Evolutionary conservation across 2,329 filamentous ascomycete species (phyloP).

Genomic region (Dactylella cylindrospora): DNA sequence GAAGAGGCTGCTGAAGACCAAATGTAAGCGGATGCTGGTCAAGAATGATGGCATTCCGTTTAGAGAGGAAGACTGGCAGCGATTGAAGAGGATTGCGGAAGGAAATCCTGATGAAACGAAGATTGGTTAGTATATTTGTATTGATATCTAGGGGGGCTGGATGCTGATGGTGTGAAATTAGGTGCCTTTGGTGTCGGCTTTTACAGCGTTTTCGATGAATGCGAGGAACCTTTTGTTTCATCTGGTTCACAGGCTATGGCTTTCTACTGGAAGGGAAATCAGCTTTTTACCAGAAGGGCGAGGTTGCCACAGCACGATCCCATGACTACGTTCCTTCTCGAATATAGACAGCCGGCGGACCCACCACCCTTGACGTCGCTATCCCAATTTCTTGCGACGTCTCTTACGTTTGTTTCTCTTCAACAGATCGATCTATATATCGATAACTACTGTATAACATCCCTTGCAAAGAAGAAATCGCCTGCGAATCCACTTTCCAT

Average conservation of each 20-base stretch:
- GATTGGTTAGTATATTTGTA: conserved; percentile 60
- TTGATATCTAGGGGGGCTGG: neutral
- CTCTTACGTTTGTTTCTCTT: conserved; percentile 90
- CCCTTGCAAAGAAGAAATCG: conserved; percentile 80
- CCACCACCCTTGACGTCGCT: conserved; percentile 82
- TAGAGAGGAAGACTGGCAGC: conserved; percentile 84
- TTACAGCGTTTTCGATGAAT: conserved; percentile 97
- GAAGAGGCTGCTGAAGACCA: conserved; percentile 66
- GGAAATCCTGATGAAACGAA: conserved; percentile 99
- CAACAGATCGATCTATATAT: conserved; percentile 86
- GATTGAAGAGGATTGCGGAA: conserved; percentile 95
- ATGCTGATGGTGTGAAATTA: neutral
- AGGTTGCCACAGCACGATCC: conserved; percentile 71
- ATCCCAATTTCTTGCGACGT: conserved; percentile 89
- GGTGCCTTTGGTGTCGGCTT: conserved; percentile 95
- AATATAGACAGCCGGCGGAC: conserved; percentile 76
- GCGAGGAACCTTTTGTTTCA: conserved; percentile 94
- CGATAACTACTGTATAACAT: conserved; percentile 79
- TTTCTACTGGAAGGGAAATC: conserved; percentile 99
- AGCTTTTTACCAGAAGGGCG: conserved; percentile 76
- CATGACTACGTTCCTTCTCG: conserved; percentile 88
- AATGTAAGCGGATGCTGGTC: conserved; percentile 80
- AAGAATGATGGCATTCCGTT: conserved; percentile 91
- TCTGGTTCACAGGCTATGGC: conserved; percentile 93
- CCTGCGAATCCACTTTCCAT: conserved; percentile 72